phyloP scores from a whole-genome alignment of 129 eudicot species.

The Arctium lappa region DNA sequence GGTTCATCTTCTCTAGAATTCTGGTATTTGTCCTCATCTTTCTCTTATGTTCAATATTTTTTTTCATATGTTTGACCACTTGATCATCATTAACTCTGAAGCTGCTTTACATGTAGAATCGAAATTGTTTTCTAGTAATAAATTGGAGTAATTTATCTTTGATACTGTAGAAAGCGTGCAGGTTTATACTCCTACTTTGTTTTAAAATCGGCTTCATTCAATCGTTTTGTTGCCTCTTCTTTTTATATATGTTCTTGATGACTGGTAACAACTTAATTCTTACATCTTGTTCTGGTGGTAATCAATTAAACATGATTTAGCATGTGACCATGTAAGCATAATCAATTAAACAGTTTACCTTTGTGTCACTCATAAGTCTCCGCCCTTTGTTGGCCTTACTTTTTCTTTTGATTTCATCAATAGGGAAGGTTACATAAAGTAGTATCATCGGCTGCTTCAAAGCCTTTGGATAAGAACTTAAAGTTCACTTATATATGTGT shows the following conservation, averaged over 20 bases:
- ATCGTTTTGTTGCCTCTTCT: not conserved
- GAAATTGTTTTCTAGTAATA: not conserved
- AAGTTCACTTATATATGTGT: not conserved
- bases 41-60: not conserved
- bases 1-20: constrained; percentile 87
- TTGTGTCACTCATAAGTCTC: not conserved
- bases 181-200: not conserved
- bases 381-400: not conserved
- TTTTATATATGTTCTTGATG: not conserved
- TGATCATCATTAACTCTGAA: not conserved
- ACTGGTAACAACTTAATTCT: not conserved
- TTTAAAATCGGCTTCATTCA: not conserved
- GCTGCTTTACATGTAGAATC: not conserved
- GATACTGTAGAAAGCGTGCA: not conserved
- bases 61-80: not conserved
- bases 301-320: not conserved
- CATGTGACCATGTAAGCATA: not conserved
- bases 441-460: not conserved
- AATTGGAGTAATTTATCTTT: not conserved
- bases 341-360: not conserved
- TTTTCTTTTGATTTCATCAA: not conserved
- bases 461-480: not conserved
- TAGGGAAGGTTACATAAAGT: not conserved
- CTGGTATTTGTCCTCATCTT: constrained; percentile 42
- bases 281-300: not conserved